These are phyloP conservation scores for Rhizoctonia solani DNA, from an alignment of 1,284 basidiomycete species.

Conservation along the genomic window DNA sequence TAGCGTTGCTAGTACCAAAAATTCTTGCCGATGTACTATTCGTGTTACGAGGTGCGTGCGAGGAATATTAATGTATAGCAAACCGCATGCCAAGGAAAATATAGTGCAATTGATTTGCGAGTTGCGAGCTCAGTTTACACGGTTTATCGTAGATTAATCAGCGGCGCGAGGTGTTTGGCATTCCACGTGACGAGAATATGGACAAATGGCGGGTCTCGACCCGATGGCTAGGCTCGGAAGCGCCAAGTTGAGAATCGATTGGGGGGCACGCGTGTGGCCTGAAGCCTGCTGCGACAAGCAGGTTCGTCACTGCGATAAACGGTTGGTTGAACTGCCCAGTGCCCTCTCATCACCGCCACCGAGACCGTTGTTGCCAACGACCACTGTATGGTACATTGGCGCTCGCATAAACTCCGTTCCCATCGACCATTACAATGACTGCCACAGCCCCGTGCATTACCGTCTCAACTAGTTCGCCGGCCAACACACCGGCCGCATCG, in stretches of 20 bases:
- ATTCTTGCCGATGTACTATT: no score
- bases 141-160: not conserved
- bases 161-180: constrained; percentile 6
- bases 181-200: not conserved
- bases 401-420: not conserved
- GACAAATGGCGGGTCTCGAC: no score
- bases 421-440: constrained; percentile 4
- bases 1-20: no score
- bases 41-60: no score
- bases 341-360: no score
- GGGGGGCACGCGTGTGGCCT: constrained; percentile 1
- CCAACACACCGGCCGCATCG: not conserved
- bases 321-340: no score
- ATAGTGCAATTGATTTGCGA: not conserved
- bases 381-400: constrained; percentile 17
- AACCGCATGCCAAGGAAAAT: no score
- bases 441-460: constrained; percentile 24
- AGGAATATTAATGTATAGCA: no score
- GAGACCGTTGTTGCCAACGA: no score
- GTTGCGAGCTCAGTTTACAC: not conserved
- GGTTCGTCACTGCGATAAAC: not conserved
- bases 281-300: not conserved
- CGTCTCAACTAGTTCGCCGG: constrained; percentile 9
- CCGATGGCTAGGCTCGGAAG: constrained; percentile 11
- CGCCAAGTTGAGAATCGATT: constrained; percentile 28